A percentile compares a stretch with the other conserved stretches of the same genome.
Conservation (phyloP, 2,329 filamentous ascomycete species). For the Diaporthe australafricana region DNA sequence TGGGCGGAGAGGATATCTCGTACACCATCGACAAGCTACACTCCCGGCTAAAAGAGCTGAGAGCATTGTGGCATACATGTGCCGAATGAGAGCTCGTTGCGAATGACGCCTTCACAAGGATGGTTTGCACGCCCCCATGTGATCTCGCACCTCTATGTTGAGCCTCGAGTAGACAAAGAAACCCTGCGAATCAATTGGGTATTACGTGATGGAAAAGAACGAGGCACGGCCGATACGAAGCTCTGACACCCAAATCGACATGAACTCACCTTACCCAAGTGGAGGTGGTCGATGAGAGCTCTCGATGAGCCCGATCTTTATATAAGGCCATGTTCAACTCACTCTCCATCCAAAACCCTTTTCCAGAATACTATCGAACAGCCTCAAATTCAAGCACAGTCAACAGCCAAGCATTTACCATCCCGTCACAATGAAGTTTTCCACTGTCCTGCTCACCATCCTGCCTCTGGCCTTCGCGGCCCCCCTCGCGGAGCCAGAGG, state of each 20-base stretch:
- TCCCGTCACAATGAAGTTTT: slow-evolving; percentile 20
- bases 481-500: slow-evolving; percentile 2
- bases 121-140: not conserved
- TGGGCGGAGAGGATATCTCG: not conserved
- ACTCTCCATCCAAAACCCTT: not conserved
- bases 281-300: not conserved
- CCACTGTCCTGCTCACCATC: slow-evolving; percentile 9
- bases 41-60: not conserved
- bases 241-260: not conserved
- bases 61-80: not conserved
- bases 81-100: not conserved
- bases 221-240: not conserved
- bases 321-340: not conserved
- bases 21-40: not conserved
- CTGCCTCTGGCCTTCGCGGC: slow-evolving; percentile 13
- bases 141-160: not conserved
- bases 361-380: not conserved
- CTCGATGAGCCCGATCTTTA: not conserved
- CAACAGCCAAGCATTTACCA: not conserved
- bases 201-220: not conserved
- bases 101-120: too few species aligned
- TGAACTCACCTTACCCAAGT: not conserved
- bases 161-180: slow-evolving; percentile 9
- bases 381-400: not conserved
- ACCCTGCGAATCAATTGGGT: not conserved